A percentile compares a stretch with the other conserved stretches of the same genome.
Evolutionary conservation across 1,284 basidiomycete species (phyloP).

Genomic region (Psilocybe mexicana): DNA sequence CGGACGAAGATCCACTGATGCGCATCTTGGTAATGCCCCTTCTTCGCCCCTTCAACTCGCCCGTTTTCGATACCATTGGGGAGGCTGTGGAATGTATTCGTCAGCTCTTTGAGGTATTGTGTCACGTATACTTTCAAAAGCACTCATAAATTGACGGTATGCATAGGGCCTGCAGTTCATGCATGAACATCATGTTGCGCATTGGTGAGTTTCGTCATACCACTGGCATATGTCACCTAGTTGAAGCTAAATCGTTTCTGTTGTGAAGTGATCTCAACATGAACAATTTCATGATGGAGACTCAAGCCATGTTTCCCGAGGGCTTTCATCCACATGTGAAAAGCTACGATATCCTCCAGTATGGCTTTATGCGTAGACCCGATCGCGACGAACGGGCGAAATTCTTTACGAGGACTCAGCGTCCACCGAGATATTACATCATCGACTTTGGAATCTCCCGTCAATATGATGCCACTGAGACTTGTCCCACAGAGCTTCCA

Average conservation of each 20-base stretch:
- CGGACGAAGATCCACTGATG: constrained; percentile 16
- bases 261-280: constrained; percentile 39
- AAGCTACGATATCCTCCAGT: no score
- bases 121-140: not conserved
- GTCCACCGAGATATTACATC: constrained; percentile 34
- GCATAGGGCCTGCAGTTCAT: constrained; percentile 40
- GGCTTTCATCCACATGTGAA: constrained; percentile 27
- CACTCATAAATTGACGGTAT: not conserved
- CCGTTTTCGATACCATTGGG: constrained; percentile 10
- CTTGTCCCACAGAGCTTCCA: constrained; percentile 6
- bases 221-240: not conserved
- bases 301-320: constrained; percentile 26
- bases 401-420: constrained; percentile 26
- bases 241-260: no score
- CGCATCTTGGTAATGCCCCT: constrained; percentile 35
- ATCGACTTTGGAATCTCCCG: constrained; percentile 34
- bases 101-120: not conserved
- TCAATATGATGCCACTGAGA: constrained; percentile 22
- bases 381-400: constrained; percentile 24
- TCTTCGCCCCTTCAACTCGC: constrained; percentile 17
- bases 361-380: constrained; percentile 13
- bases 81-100: constrained; percentile 5
- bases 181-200: constrained; percentile 39
- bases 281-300: constrained; percentile 41
- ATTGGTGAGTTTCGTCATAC: constrained; percentile 28